Evolutionary conservation across 116 monocot species (phyloP).

Genomic region (Zostera marina): DNA sequence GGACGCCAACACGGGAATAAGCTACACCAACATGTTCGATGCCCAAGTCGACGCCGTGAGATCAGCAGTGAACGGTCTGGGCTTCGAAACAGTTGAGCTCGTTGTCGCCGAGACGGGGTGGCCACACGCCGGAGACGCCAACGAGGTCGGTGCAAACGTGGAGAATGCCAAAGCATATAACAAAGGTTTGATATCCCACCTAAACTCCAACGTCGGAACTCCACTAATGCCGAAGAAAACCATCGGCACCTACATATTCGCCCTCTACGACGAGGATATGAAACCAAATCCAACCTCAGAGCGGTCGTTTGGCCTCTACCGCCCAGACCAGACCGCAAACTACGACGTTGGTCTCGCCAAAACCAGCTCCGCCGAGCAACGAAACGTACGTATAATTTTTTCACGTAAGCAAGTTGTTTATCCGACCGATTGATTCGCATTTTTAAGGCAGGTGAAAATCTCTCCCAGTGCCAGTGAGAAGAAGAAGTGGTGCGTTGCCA

Average conservation of each 20-base stretch:
- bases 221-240: slow-evolving; percentile 61
- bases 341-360: slow-evolving; percentile 44
- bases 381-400: neutral
- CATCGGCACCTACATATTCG: slow-evolving; percentile 62
- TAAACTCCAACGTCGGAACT: slow-evolving; percentile 43
- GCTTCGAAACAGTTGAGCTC: slow-evolving; percentile 36
- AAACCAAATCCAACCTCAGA: slow-evolving; percentile 71
- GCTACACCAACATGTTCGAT: slow-evolving; percentile 84
- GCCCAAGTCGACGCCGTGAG: slow-evolving; percentile 74
- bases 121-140: slow-evolving; percentile 57
- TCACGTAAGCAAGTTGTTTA: too few relatives aligned
- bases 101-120: slow-evolving; percentile 92
- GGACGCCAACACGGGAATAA: slow-evolving; percentile 40
- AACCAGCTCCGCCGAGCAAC: neutral
- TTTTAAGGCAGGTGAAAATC: too few relatives aligned
- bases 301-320: slow-evolving; percentile 63
- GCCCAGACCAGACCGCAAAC: slow-evolving; percentile 39
- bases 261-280: slow-evolving; percentile 74
- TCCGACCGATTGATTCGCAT: too few relatives aligned
- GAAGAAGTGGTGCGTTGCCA: slow-evolving; percentile 37
- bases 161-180: slow-evolving; percentile 66
- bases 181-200: slow-evolving; percentile 45
- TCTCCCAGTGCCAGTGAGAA: too few relatives aligned
- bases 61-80: slow-evolving; percentile 32
- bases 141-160: slow-evolving; percentile 45